These are phyloP conservation scores for Fomitopsis pinicola DNA, from an alignment of 1,284 basidiomycete species.

Conservation along the genomic window DNA sequence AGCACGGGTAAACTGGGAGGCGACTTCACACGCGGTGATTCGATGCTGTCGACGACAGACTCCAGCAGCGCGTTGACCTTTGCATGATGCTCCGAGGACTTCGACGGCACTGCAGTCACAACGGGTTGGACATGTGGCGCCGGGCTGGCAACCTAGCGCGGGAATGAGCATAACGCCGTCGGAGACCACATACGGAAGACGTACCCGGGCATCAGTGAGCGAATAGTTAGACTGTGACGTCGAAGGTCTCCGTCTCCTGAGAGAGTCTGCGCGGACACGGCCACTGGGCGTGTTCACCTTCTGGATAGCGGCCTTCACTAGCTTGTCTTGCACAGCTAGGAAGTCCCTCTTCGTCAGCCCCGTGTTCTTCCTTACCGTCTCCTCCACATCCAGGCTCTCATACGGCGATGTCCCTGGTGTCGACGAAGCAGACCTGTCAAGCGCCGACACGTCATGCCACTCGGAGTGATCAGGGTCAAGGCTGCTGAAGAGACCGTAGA, in stretches of 20 bases:
- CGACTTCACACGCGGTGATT: conserved; percentile 35
- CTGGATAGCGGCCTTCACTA: conserved; percentile 54
- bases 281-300: conserved; percentile 53
- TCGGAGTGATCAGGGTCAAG: conserved; percentile 41
- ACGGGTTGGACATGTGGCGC: conserved; percentile 32
- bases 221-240: conserved; percentile 79
- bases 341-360: conserved; percentile 71
- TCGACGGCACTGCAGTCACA: conserved; percentile 10
- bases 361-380: conserved; percentile 53
- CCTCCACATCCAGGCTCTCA: conserved; percentile 59
- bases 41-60: conserved; percentile 65
- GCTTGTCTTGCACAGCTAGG: conserved; percentile 63
- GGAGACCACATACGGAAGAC: conserved; percentile 17
- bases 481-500: conserved; percentile 48
- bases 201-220: conserved; percentile 46
- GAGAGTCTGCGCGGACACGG: conserved; percentile 49
- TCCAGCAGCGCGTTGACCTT: conserved; percentile 64
- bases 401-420: conserved; percentile 44
- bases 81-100: conserved; percentile 31
- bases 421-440: conserved; percentile 42
- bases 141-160: conserved; percentile 50
- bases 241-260: conserved; percentile 64
- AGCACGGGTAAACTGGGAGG: conserved; percentile 23
- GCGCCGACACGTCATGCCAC: conserved; percentile 55
- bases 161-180: neutral